Base-by-base conservation (phyloP, 257 asterid species). In the Solanum acaule region DNA sequence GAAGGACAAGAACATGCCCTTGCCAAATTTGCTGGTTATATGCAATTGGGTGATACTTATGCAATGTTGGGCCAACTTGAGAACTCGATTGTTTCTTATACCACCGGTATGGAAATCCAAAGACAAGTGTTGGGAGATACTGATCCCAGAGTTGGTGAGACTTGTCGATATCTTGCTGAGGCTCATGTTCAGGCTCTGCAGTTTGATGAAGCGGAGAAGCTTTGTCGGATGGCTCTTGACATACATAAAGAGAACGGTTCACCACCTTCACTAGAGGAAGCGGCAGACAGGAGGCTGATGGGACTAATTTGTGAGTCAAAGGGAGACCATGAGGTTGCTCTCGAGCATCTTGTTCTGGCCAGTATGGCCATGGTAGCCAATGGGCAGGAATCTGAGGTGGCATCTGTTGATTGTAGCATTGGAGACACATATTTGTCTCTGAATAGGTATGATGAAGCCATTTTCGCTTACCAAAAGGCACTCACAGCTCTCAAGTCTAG, bases 341-440 rank as follows among this genome's bases (percentile, higher is more conserved):
- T 97, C 12, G 99, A 97, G 92, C 98, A 97, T 91, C 95, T 97
- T 40, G 99, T 97, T 63, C 85, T 97, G 88, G 98, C 99, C 86
- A 96, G 98, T 94, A 95, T 95, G 98, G 93, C 98, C 18, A 95
- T 96, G 98, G 98, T 90, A 90, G 96, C 98, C 33, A 94, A 92
- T 46, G 99, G 98, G 87, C 98, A 94, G 84, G 98, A 96, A 89
- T 86, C 97, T 0, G 99, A 96, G 46, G 99, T 95, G 85, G 97
- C 98, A 20, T 88, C 95, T 11, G 94, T 95, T 15, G 98, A 95
- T 91, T 92, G 94, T 90, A 95, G 98, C 94, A 97, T 97, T 25
- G 98, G 99, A 6, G 98, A 97, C 85, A 88, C 97, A 0, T 97
- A 97, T 85, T 90, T 95, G 87, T 97, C 98, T 33, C 90, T 97